Evolutionary conservation across 441 rosid species (phyloP).

Genomic region (Lagerstroemia fauriei): DNA sequence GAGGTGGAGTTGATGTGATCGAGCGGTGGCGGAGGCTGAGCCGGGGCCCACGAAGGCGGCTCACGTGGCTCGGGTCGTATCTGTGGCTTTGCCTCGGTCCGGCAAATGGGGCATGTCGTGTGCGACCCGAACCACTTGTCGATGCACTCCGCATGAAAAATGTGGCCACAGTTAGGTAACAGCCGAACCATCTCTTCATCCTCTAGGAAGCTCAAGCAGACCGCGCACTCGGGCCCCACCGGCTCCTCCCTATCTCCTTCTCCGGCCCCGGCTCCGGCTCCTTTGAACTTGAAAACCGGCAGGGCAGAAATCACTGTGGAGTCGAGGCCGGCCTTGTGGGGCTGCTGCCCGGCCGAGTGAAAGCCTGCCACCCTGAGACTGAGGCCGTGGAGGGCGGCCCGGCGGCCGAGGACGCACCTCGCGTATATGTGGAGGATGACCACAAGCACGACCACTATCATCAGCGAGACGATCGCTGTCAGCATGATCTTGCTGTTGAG

Average conservation of each 20-base stretch:
- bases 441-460: conserved; percentile 10
- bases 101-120: conserved; percentile 26
- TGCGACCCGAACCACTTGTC: conserved; percentile 28
- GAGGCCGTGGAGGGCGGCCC: conserved; percentile 16
- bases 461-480: conserved; percentile 12
- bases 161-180: conserved; percentile 29
- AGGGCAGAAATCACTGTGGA: conserved; percentile 4
- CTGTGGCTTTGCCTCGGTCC: conserved; percentile 26
- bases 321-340: conserved; percentile 24
- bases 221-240: conserved; percentile 3
- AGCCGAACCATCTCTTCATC: conserved; percentile 25
- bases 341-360: conserved; percentile 1
- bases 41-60: conserved; percentile 6
- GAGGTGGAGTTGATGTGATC: neutral
- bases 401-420: conserved; percentile 13
- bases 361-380: conserved; percentile 16
- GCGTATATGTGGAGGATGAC: conserved; percentile 25
- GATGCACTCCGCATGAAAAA: conserved; percentile 27
- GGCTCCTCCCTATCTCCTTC: neutral
- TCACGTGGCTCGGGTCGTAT: conserved; percentile 11
- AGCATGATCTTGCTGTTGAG: conserved; percentile 27
- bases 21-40: neutral
- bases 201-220: conserved; percentile 27
- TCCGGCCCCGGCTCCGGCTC: neutral
- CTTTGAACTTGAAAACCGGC: conserved; percentile 22